Evolutionary conservation across 2,329 filamentous ascomycete genomes (phyloP), one percentile per base, ranked within the genome.

Genomic region (Aspergillus intermedius): DNA sequence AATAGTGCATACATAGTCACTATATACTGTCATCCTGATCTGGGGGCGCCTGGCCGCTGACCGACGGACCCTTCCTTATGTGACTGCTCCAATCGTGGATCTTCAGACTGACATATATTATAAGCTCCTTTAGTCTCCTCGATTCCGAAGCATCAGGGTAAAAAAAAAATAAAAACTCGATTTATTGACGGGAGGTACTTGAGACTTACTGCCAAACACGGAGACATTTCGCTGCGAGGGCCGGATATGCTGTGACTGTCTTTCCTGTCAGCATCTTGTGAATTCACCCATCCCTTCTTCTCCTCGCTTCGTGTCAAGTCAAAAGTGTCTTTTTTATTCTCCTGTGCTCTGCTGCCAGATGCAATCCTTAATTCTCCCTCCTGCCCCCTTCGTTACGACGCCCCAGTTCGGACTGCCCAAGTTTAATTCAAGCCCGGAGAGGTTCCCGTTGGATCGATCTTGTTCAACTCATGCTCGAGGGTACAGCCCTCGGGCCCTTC

Each of bases 351-450:
- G 21, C 35, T 54, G 48, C 61, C 65, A 63, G 62, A 70, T 70
- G 67, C 67, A 69, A 69, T 69, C 67, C 59, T 60, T 70, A 62
- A 62, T 68, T 56, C 65, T 70, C 55, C 63, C 66, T 50, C 66
- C 63, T 52, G 59, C 65, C 53, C 65, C 66, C 59, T 63, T 69
- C 54, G 58, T 60, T 55, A 57, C 61, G 39, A 53, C 64, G 52
- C 64, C 64, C 53, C 65, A 66, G 50, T 68, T 70, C 49, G 65
- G 66, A 59, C 64, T 63, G 46, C 54, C 61, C 52, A 59, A 60
- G 51, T 68, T 65, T 55, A 58, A 60, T 51, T 54, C 62, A 45
- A 64, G 59, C 55, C 60, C 65, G 48, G 66, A 67, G 55, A 56
- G 63, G 60, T 58, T 65, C 44, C 52, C 60, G 47, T 60, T 67